Evolutionary conservation across 768 basidiomycete species (phyloP), one percentile per base, ranked within the genome.

Genomic region (Cystoderma amianthinum): DNA sequence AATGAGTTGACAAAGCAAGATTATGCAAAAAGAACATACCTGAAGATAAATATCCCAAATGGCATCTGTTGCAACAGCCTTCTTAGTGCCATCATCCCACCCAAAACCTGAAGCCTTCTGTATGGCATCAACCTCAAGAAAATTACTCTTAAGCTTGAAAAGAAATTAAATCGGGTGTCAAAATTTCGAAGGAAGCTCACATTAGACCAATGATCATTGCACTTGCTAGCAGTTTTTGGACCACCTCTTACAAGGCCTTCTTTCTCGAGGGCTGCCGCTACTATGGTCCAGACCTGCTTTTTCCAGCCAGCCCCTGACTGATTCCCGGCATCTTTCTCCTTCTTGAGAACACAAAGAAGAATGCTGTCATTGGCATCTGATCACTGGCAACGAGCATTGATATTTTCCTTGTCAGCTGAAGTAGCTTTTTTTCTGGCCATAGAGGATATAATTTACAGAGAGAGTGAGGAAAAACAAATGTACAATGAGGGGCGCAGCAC

Each of bases 11-110:
- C n/a, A n/a, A 28, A 28, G n/a, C 25, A 28, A 28, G n/a, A 28
- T 7, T 28, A 28, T 7, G n/a, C 7, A 28, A 28, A 28, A 28
- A 28, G 25, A n/a, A 28, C n/a, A 28, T 28, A 28, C 25, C 25
- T 36, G 7, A 6, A 36, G 16, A 15, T 15, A 36, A 7, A 10
- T 20, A 6, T 36, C 15, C 35, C 35, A 36, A 16, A 36, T 15
- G 10, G 7, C 15, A 36, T 36, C 16, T 7, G 9, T 36, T 7
- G 35, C 35, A 7, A 7, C 19, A 7, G 16, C 35, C 15, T 15
- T 15, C 39, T 44, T 44, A 9, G 16, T 40, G 15, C 28, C 38
- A 32, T 44, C 39, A 44, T 44, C 41, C 44, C 44, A 44, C 13
- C 40, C 44, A 44, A 44, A 44, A 5, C 39, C 44, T 41, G 44